Percentiles rank a stretch among this genome's conserved stretches.
Conservation (phyloP, 371 early-diverging fungal species). For the Thermomucor indicae-seudaticae region DNA sequence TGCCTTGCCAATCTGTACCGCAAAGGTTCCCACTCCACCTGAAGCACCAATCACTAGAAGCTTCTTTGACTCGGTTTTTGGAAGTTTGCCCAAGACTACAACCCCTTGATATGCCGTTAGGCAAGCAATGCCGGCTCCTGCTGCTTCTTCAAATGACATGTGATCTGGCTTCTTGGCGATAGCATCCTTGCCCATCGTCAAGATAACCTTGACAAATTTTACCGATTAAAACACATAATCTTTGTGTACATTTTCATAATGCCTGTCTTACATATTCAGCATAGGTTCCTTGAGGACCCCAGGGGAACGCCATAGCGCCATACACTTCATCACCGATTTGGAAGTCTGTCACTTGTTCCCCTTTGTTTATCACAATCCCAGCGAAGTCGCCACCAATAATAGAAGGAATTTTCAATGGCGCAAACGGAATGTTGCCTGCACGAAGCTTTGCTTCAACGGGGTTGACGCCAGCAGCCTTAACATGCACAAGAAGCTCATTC, state of each 20-base stretch:
- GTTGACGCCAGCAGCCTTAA: constrained; percentile 59
- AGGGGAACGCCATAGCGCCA: constrained; percentile 26
- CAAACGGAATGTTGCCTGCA: constrained; percentile 17
- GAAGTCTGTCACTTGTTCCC: constrained; percentile 29
- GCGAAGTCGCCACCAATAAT: constrained; percentile 47
- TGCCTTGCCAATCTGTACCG: constrained; percentile 60
- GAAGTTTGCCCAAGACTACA: constrained; percentile 10
- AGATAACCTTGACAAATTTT: too few species aligned
- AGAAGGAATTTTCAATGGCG: constrained; percentile 3
- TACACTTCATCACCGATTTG: constrained; percentile 50
- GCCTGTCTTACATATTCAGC: constrained; percentile 39
- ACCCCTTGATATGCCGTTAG: constrained; percentile 42
- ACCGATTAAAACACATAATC: not conserved
- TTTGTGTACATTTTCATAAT: not conserved
- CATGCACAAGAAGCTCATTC: constrained; percentile 45
- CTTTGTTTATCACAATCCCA: constrained; percentile 38
- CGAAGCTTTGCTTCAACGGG: constrained; percentile 57
- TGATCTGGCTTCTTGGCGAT: constrained; percentile 44
- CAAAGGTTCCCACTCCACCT: constrained; percentile 59
- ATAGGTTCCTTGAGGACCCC: constrained; percentile 32
- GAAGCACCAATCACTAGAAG: constrained; percentile 54
- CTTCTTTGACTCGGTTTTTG: constrained; percentile 2
- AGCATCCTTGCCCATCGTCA: constrained; percentile 12
- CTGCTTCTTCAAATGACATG: constrained; percentile 51
- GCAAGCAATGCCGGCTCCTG: constrained; percentile 30